Base-by-base conservation (phyloP, 2,329 filamentous ascomycete species). In the Microsporum ferrugineum region DNA sequence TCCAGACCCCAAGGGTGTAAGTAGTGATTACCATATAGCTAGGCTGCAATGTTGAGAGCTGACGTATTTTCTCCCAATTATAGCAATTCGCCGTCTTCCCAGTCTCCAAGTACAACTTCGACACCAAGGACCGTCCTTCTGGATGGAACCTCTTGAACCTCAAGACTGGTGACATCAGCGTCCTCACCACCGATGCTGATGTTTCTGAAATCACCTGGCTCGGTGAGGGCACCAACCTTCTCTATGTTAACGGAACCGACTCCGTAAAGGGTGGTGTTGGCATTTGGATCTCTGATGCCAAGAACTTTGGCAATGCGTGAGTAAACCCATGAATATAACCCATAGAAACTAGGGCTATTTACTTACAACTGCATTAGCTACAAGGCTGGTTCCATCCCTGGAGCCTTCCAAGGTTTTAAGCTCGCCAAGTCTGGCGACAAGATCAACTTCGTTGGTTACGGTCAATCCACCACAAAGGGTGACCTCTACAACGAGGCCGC, bases 121-220 rank as follows among this genome's bases (percentile, higher is more conserved):
- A 83, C 0, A 89, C 95, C 70, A 79, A 80, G 55, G 87, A 86
- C 70, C 62, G 45, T 33, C 82, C 80, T 3, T 72, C 70, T 5
- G 70, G 80, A 78, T 63, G 86, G 91, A 75, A 85, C 88, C 66
- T 92, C 31, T 76, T 96, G 45, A 84, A 92, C 66, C 79, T 91
- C 62, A 76, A 80, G 53, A 83, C 82, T 5, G 86, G 87, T 38
- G 79, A 86, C 58, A 86, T 86, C 2, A 82, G 79, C 2, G 73
- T 85, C 10, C 77, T 95, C 8, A 86, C 84, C 55, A 81, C 87
- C 59, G 83, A 88, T 64, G 70, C 79, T 29, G 79, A 80, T 61
- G 84, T 85, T 58, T 84, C 82, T 61, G 88, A 92, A 70, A 84
- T 89, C 7, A 81, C 83, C 55, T 96, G 91, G 91, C 76, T 96